Evolutionary conservation across 257 asterid species (phyloP), one percentile per base, ranked within the genome.

Genomic region (Ophiorrhiza pumila): DNA sequence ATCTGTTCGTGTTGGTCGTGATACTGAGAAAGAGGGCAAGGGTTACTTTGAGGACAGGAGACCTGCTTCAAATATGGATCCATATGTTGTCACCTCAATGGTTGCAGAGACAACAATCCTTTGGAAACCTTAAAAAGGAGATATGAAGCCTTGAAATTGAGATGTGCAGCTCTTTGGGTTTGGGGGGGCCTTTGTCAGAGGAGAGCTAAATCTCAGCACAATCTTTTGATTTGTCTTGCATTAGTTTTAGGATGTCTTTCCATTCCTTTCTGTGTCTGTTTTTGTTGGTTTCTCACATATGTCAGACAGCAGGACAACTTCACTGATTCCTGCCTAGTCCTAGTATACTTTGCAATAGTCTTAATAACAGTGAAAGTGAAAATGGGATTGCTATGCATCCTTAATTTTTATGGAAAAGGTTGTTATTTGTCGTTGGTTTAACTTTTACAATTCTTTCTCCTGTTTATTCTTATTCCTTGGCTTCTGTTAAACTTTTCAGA

Each of bases 51-150:
- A 93, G 83, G 97, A 93, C 76, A 76, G 97, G 70, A 85, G 98
- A 85, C 98, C 98, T 2, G 90, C 98, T 64, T 93, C 98, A 0
- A 93, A 91, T 82, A 93, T 93, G 98, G 98, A 93, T 71, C 98
- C 98, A 0, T 93, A 91, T n/a, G 50, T 81, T 4, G 97, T 93
- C 50, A 93, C 98, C 49, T 83, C 95, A 27, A 91, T 93, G 98
- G 91, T 93, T 70, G 97, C 97, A 15, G 93, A 93, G 81, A 93
- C 97, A 43, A 93, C 98, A 61, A 75, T 93, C 45, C 81, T 93
- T 12, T 82, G 89, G 77, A 89, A 88, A 79, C 74, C 75, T 50
- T 85, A 69, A 86, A 59, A 60, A 39, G 9, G 0, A 4, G 17
- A 42, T 23, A 23, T n/a, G n/a, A n/a, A n/a, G 11, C 29, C 37